Evolutionary conservation across 306 rosid species (phyloP), one percentile per base, ranked within the genome.

Genomic region (Malus sylvestris): DNA sequence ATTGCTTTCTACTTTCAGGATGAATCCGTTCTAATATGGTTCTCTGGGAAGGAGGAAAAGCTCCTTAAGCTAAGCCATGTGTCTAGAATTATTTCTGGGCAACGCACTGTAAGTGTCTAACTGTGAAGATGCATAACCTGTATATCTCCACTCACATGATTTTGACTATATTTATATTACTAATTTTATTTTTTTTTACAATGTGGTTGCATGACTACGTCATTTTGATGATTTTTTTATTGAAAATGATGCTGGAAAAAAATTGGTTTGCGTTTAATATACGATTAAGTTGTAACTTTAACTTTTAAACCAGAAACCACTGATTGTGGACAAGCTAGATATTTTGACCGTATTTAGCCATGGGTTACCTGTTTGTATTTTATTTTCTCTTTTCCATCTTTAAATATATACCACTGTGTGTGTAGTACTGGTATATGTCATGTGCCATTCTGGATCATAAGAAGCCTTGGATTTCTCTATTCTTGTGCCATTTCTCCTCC

Each of bases 21-120:
- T 55, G 99, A 95, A 83, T 86, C 97, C 71, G 82, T 89, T 89
- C 89, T 95, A 86, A 92, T 95, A 82, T 95, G 99, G 99, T 86
- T 92, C 87, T 95, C 99, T 5, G 99, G 96, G 81, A 92, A 88
- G 83, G 99, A 95, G 86, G 98, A 95, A 90, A 92, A 95, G 80
- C 97, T 85, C 76, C 98, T 95, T 68, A 92, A 91, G 81, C 90
- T 95, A 70, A 92, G 92, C 75, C 93, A 91, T 12, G 99, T 95
- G 60, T 91, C 99, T 66, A 90, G 96, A 88, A 95, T 95, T 76
- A 95, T 92, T 67, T 92, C 99, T 53, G 99, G 99, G 81, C 99
- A 95, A 64, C 98, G 99, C 81, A 95, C 99, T 52, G 99, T 95
- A 87, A 85, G 92, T 81, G 27, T 81, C 77, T 75, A 70, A 20